Percentiles rank a stretch among this genome's conserved stretches.
These are phyloP conservation scores for Cercophora sp. DNA, from an alignment of 495 filamentous ascomycete species.

Conservation along the genomic window DNA sequence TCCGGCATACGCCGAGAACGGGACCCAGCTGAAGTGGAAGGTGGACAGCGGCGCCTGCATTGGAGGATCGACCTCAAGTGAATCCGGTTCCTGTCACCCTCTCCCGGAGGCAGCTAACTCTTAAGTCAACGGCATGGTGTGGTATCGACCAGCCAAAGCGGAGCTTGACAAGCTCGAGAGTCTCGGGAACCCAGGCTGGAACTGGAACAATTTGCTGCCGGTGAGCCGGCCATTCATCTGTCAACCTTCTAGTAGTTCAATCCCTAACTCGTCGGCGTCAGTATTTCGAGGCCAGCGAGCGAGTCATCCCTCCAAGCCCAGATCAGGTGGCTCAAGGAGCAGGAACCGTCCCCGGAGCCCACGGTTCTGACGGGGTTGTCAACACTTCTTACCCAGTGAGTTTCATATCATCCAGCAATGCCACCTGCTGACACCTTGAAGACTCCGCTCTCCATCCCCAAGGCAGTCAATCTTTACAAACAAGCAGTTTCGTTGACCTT, in stretches of 20 bases:
- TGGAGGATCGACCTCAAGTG: slow-evolving; percentile 7
- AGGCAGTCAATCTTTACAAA: slow-evolving; percentile 3
- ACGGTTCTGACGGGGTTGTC: neutral
- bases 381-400: slow-evolving; percentile 4
- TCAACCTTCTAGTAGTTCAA: no score
- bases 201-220: slow-evolving; percentile 7
- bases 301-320: neutral
- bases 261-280: no score
- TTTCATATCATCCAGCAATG: neutral
- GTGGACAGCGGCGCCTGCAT: slow-evolving; percentile 10
- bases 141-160: slow-evolving; percentile 10
- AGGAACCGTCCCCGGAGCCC: neutral
- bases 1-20: slow-evolving; percentile 7
- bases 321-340: neutral
- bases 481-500: slow-evolving; percentile 3
- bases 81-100: neutral
- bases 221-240: no score
- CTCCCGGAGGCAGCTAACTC: neutral
- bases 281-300: no score
- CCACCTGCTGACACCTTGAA: neutral
- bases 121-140: slow-evolving; percentile 12
- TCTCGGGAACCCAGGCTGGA: slow-evolving; percentile 10
- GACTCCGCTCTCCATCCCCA: slow-evolving; percentile 4
- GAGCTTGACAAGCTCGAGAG: slow-evolving; percentile 9
- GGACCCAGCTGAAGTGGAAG: neutral